A percentile compares a stretch with the other conserved stretches of the same genome.
These are phyloP conservation scores for Epicoccum sorghinum DNA, from an alignment of 2,329 filamentous ascomycete species.

Conservation along the genomic window DNA sequence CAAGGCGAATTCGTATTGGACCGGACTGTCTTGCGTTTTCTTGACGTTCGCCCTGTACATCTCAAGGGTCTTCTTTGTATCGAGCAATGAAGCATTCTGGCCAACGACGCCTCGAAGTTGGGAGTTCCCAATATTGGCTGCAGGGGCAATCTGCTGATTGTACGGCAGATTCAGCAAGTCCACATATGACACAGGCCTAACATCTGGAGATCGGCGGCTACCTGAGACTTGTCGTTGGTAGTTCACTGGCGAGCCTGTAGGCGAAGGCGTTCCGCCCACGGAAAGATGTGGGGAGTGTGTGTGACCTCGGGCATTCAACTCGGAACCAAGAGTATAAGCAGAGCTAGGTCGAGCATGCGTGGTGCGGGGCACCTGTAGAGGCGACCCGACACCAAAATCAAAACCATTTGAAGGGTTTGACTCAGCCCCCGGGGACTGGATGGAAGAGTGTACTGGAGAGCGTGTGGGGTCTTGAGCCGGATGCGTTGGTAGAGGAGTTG, in stretches of 20 bases:
- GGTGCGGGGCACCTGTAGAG: constrained; percentile 55
- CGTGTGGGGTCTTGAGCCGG: constrained; percentile 34
- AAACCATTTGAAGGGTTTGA: constrained; percentile 40
- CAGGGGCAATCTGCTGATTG: constrained; percentile 75
- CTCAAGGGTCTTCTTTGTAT: constrained; percentile 90
- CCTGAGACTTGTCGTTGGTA: constrained; percentile 58
- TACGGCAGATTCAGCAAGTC: constrained; percentile 73
- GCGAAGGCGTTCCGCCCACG: constrained; percentile 48
- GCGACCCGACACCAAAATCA: constrained; percentile 36
- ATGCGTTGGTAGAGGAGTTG: constrained; percentile 31
- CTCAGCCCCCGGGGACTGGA: constrained; percentile 41
- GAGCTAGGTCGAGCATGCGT: constrained; percentile 74
- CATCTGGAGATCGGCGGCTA: constrained; percentile 63
- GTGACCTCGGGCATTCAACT: constrained; percentile 68
- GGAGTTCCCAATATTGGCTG: constrained; percentile 75
- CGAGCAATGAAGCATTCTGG: constrained; percentile 87
- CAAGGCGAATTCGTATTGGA: constrained; percentile 95
- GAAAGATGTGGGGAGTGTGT: constrained; percentile 60
- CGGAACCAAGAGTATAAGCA: constrained; percentile 75
- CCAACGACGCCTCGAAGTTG: constrained; percentile 80
- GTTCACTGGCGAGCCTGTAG: constrained; percentile 48
- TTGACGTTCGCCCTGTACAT: constrained; percentile 98
- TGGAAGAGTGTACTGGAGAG: constrained; percentile 29
- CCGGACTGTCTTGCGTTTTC: constrained; percentile 88
- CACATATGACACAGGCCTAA: constrained; percentile 64